Base-by-base conservation (phyloP, 192 early-diverging fungal species). In the Coemansia sp. region DNA sequence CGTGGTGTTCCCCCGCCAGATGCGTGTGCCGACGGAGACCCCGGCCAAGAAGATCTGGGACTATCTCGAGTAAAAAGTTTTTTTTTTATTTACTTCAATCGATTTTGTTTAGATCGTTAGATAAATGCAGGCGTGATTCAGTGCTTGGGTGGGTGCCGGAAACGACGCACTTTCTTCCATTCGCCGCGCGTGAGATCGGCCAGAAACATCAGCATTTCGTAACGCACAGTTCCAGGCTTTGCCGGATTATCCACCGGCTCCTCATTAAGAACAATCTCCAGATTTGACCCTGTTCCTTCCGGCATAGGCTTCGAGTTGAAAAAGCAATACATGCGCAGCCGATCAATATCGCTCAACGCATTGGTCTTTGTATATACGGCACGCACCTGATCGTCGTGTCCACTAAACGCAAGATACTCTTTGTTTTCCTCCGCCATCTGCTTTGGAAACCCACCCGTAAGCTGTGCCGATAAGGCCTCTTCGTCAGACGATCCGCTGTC, bases 1-100 rank as follows among this genome's bases (percentile, higher is more conserved):
- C 37, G 70, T 78, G 14, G 86, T 86, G 8, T 93, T 91, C 73
- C 91, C 90, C 15, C 84, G 87, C 11, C 87, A 90, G 74, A 86
- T 91, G 83, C 90, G 88, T 52, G 90, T 90, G 61, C 86, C 90
- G 34, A 91, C 90, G 2, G 91, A 91, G 67, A 93, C 91, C 6
- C 90, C 91, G 11, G 76, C 89, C 15, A 83, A 80, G 41, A 75
- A 83, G 68, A 87, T 88, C 65, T 93, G 91, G 91, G 85, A 93
- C 73, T 89, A 90, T 69, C 22, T 64, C 41, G 18, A 51, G 43
- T 57, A 64, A 65, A 18, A 52, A 36, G 11, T 43, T 17, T 18
- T 52, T 41, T 61, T 5, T 61, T 52, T 15, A 52, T 8, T 37
- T 33, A 5, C 35, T n/a, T 41, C 36, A 41, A 8, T 38, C 20